phyloP scores from a whole-genome alignment of 1,284 basidiomycete genomes.

The Sanguinoderma infundibulare region DNA sequence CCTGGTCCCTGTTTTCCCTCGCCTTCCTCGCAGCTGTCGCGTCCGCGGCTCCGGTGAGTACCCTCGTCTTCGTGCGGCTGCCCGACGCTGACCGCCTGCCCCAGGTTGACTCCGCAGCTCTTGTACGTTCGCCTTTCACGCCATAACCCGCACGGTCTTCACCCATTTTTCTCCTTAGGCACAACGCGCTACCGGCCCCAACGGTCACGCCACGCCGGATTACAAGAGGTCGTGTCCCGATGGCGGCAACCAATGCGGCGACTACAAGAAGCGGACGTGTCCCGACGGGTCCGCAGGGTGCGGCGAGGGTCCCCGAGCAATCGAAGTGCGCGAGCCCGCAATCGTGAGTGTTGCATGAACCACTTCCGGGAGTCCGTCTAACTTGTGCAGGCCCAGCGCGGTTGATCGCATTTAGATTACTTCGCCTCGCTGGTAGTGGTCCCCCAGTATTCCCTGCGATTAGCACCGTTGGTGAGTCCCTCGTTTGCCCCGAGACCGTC shows the following conservation, averaged over 20 bases:
- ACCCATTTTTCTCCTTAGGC: neutral
- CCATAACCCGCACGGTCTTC: neutral
- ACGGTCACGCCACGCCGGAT: too few relatives aligned
- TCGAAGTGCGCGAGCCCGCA: neutral
- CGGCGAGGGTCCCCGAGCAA: constrained; percentile 1
- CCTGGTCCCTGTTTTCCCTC: constrained; percentile 29
- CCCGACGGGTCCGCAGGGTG: constrained; percentile 18
- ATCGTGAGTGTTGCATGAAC: neutral
- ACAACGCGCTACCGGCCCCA: neutral
- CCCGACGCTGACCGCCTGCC: neutral
- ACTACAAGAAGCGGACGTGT: constrained; percentile 7
- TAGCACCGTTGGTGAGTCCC: neutral
- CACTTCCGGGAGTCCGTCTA: neutral
- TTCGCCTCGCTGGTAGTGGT: neutral
- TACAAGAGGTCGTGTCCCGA: too few relatives aligned
- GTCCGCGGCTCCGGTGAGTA: constrained; percentile 33
- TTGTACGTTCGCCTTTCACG: constrained; percentile 10
- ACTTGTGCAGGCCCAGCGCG: neutral
- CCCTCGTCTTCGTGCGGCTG: neutral
- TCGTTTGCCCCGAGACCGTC: neutral
- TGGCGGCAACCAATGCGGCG: neutral
- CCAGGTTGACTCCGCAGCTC: constrained; percentile 13
- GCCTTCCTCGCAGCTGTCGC: constrained; percentile 30
- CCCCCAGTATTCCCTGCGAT: neutral
- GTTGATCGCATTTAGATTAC: neutral